A percentile compares a stretch with the other conserved stretches of the same genome.
phyloP scores from a whole-genome alignment of 1,284 basidiomycete genomes.

The Tylopilus sp. region DNA sequence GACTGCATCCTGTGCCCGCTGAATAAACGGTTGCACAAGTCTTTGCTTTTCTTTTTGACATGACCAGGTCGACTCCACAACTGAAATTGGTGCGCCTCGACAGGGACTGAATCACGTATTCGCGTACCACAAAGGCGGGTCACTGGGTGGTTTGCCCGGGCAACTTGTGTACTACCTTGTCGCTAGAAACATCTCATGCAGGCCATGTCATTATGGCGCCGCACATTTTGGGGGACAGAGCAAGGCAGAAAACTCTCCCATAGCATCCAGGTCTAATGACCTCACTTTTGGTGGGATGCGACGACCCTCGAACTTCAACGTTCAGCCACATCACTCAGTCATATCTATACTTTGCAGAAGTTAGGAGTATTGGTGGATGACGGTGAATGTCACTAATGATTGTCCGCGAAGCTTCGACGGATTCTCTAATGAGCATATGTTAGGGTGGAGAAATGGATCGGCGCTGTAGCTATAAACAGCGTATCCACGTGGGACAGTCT shows the following conservation, averaged over 20 bases:
- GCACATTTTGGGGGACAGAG: no score
- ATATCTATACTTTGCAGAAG: neutral
- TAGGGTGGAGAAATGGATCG: constrained; percentile 30
- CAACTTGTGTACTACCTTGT: no score
- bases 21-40: constrained; percentile 20
- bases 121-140: neutral
- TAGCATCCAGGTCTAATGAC: no score
- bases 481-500: constrained; percentile 32
- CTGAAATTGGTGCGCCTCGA: neutral
- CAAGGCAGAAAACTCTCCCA: no score
- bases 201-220: no score
- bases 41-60: constrained; percentile 12
- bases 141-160: no score
- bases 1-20: constrained; percentile 16
- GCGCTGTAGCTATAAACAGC: constrained; percentile 33
- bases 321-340: no score
- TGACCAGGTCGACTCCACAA: neutral
- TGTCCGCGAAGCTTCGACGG: neutral
- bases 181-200: no score
- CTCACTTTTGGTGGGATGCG: no score
- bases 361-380: neutral
- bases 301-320: no score
- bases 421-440: neutral
- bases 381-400: neutral
- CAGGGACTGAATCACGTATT: constrained; percentile 7